Evolutionary conservation across 2,329 filamentous ascomycete species (phyloP).

Genomic region (Trichophaea hybrida): DNA sequence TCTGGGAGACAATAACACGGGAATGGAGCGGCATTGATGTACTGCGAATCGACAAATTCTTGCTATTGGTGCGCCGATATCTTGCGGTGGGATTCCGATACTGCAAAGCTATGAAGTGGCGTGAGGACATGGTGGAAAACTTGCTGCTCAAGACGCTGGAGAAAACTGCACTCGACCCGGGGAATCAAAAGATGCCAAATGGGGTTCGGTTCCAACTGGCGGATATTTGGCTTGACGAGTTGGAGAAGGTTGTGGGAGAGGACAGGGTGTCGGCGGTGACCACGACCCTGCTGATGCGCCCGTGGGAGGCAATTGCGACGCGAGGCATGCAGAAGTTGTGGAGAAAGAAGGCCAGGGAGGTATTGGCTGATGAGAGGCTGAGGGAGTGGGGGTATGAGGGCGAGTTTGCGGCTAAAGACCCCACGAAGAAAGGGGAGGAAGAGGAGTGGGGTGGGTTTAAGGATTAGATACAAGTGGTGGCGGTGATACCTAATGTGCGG

Average conservation of each 20-base stretch:
- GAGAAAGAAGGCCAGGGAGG: constrained; percentile 53
- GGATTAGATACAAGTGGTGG: not conserved
- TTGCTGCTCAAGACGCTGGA: constrained; percentile 37
- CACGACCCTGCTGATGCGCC: constrained; percentile 11
- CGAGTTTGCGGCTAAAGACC: constrained; percentile 14
- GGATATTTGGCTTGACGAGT: constrained; percentile 73
- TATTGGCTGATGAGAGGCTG: constrained; percentile 59
- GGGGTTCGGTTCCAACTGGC: constrained; percentile 75
- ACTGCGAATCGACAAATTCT: constrained; percentile 77
- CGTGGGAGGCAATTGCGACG: constrained; percentile 55
- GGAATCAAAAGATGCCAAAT: constrained; percentile 52
- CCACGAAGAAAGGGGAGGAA: constrained; percentile 29
- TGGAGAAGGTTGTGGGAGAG: constrained; percentile 17
- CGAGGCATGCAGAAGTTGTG: constrained; percentile 45
- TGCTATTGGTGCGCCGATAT: constrained; percentile 68
- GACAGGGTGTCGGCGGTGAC: not conserved
- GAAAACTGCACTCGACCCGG: constrained; percentile 33
- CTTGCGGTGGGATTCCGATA: constrained; percentile 53
- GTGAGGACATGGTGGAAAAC: constrained; percentile 31
- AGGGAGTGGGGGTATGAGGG: constrained; percentile 41
- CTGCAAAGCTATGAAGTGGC: constrained; percentile 36
- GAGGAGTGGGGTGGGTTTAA: constrained; percentile 27
- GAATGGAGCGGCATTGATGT: constrained; percentile 41
- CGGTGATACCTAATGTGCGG: too few species aligned
- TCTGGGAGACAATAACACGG: constrained; percentile 37